Base-by-base conservation (phyloP, 352 stramenopile species). In the Phytophthora cactorum region DNA sequence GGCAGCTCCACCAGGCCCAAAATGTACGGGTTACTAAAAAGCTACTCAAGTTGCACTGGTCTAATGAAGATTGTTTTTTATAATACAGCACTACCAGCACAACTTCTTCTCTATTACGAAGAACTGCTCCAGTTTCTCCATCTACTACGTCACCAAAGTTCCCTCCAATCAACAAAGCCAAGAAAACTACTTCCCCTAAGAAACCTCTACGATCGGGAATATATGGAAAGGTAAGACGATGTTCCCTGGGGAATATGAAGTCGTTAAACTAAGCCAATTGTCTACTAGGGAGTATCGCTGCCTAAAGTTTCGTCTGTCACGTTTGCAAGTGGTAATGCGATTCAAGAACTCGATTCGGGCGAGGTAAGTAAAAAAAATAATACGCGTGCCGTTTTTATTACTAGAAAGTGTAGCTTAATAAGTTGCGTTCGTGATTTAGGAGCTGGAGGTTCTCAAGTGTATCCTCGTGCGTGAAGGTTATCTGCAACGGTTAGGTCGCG, bases 401-500 rank as follows among this genome's bases (percentile, higher is more conserved):
- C 41, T 17, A 46, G 41, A 46, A 29, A 46, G 41, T 7, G 8
- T 46, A n/a, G 5, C 8, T 41, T 25, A 25, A 46, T n/a, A 46
- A 46, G 41, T n/a, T 32, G 14, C 11, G 44, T 15, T 52, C 36
- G 7, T 36, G 27, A 22, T 31, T 52, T 9, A 93, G 80, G 91
- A 97, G 52, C 75, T 97, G 17, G 90, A 97, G 49, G 77, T 96
- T 14, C 74, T 97, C 45, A 97, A 97, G 52, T 87, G 81, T 55
- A 93, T 97, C 43, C 81, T 97, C 29, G 80, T 97, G 0, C 82
- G 91, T 7, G 91, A 97, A 80, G 90, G 88, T 7, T 97, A 97
- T 53, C 47, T 97, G 8, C 76, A 93, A 58, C 84, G 91, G 0
- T 74, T 97, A 12, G 44, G 51, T 4, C 73, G 82, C 0, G 78